A percentile compares a stretch with the other conserved stretches of the same genome.
These are phyloP conservation scores for Echium plantagineum DNA, from an alignment of 257 asterid species.

Conservation along the genomic window DNA sequence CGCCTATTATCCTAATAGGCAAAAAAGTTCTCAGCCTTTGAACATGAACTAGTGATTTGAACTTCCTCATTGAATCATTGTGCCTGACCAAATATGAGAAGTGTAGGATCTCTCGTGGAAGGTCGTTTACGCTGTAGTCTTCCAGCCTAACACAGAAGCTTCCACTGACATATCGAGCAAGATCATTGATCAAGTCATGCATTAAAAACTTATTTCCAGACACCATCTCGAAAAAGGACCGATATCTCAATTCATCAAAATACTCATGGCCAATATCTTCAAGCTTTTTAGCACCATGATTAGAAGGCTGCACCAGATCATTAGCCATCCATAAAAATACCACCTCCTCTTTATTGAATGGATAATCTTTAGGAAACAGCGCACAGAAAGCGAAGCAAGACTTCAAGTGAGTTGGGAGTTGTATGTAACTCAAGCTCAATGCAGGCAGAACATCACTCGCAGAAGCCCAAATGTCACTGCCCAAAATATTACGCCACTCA, in stretches of 20 bases:
- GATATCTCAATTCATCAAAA: background rate
- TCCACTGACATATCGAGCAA: slow-evolving; percentile 49
- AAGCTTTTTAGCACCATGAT: background rate
- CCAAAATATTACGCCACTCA: slow-evolving; percentile 3
- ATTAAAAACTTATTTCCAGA: slow-evolving; percentile 7
- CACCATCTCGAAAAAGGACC: slow-evolving; percentile 1
- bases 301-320: slow-evolving; percentile 5
- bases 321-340: slow-evolving; percentile 8
- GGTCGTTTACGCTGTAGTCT: slow-evolving; percentile 18
- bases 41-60: slow-evolving; percentile 21
- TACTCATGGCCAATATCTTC: background rate
- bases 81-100: slow-evolving; percentile 23
- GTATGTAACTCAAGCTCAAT: slow-evolving; percentile 6
- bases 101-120: slow-evolving; percentile 25
- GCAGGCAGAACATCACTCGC: background rate
- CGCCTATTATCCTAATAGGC: background rate
- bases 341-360: background rate
- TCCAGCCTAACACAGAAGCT: slow-evolving; percentile 40
- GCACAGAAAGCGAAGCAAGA: slow-evolving; percentile 6
- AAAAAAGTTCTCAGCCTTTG: slow-evolving; percentile 12
- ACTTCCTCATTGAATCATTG: slow-evolving; percentile 7
- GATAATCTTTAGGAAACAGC: slow-evolving; percentile 9
- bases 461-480: background rate
- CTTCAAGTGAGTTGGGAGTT: slow-evolving; percentile 10
- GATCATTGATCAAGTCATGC: slow-evolving; percentile 53